Conservation (phyloP, 257 asterid genomes). For the Solanum sparsipilum region DNA sequence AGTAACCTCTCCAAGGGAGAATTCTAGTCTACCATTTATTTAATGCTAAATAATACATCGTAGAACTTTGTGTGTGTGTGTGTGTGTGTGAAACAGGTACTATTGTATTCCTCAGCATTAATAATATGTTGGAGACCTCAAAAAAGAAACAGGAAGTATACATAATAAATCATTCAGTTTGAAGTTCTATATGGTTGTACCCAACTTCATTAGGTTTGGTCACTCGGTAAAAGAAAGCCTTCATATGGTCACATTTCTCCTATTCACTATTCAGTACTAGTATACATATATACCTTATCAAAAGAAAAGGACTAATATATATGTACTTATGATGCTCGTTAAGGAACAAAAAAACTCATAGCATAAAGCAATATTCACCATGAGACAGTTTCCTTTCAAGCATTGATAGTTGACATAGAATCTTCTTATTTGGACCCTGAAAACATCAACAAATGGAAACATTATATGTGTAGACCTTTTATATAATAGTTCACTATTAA, state of each 20-base stretch:
- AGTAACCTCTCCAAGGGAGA: not conserved
- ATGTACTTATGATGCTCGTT: not conserved
- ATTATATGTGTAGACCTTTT: not conserved
- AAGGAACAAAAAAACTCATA: not conserved
- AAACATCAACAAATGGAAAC: slow-evolving; percentile 1
- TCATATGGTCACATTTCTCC: not conserved
- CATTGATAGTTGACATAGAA: slow-evolving; percentile 92
- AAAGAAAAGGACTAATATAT: not conserved
- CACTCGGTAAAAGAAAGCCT: not conserved
- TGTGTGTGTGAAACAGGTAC: not conserved
- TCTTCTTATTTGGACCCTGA: slow-evolving; percentile 73
- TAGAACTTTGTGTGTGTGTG: not conserved
- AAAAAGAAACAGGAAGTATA: not conserved
- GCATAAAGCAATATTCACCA: slow-evolving; percentile 23
- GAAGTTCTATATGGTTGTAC: not conserved
- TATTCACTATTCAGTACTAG: not conserved
- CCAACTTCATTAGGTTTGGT: not conserved
- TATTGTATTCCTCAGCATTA: not conserved
- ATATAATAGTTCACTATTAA: not conserved
- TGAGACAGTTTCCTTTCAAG: slow-evolving; percentile 87
- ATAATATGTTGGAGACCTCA: not conserved
- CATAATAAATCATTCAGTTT: not conserved
- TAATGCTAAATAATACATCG: not conserved
- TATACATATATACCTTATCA: not conserved
- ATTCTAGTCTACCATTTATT: not conserved